These are phyloP conservation scores for Backusella mclennaniae DNA, from an alignment of 192 early-diverging fungal species.

Conservation along the genomic window DNA sequence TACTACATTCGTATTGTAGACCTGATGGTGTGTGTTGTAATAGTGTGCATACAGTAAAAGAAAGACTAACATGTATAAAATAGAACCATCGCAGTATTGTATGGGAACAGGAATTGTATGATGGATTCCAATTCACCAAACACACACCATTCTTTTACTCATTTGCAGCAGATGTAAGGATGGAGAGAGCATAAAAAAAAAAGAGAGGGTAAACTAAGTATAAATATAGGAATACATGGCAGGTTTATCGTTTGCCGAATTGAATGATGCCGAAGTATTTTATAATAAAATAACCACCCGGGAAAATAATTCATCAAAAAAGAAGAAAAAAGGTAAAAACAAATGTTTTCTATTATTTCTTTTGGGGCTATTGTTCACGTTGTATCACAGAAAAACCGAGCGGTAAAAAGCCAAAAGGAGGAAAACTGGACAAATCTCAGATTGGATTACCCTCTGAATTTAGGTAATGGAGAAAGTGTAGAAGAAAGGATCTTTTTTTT, in stretches of 20 bases:
- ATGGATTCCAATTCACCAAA: constrained; percentile 63
- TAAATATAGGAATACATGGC: constrained; percentile 52
- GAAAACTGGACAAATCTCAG: constrained; percentile 60
- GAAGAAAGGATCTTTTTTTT: not conserved
- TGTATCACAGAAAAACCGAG: constrained; percentile 31
- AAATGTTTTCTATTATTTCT: not conserved
- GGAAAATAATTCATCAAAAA: constrained; percentile 30
- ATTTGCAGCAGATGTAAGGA: constrained; percentile 64
- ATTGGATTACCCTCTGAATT: constrained; percentile 58
- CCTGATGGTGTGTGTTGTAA: constrained; percentile 43
- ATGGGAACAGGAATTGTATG: constrained; percentile 83
- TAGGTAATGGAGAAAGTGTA: constrained; percentile 22
- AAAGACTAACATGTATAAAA: not conserved
- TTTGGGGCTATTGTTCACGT: constrained; percentile 24
- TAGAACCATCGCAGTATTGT: constrained; percentile 57
- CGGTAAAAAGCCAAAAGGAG: constrained; percentile 42
- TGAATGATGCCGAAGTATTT: constrained; percentile 63
- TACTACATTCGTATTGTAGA: constrained; percentile 69
- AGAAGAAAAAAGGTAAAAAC: constrained; percentile 42
- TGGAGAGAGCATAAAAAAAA: not conserved
- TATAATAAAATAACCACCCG: constrained; percentile 60
- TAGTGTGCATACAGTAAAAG: not conserved
- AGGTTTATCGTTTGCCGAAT: constrained; percentile 72
- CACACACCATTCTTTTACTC: constrained; percentile 69
- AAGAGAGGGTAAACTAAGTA: not conserved